Evolutionary conservation across 2,329 filamentous ascomycete genomes (phyloP).

Genomic region (Sporothrix mexicana): DNA sequence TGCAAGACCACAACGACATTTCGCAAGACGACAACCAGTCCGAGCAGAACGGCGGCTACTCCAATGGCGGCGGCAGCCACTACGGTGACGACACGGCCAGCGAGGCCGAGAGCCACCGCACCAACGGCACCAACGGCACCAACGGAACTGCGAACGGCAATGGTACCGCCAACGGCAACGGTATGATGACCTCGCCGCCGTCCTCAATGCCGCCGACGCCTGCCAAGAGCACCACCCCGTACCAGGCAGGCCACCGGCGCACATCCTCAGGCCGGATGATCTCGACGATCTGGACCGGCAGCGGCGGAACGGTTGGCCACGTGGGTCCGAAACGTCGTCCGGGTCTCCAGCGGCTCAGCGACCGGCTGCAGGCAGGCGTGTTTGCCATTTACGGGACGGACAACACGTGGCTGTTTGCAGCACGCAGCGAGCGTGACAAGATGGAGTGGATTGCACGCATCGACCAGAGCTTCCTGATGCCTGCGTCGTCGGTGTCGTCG

Average conservation of each 20-base stretch:
- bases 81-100: conserved; percentile 42
- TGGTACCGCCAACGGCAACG: not conserved
- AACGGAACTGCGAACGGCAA: not conserved
- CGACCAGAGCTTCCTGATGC: conserved; percentile 72
- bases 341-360: conserved; percentile 60
- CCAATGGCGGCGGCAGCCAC: conserved; percentile 41
- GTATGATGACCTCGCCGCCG: conserved; percentile 1
- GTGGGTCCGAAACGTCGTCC: conserved; percentile 46
- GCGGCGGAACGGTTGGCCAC: conserved; percentile 42
- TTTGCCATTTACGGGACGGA: conserved; percentile 94
- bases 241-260: conserved; percentile 50
- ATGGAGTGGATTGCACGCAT: conserved; percentile 96
- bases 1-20: conserved; percentile 30
- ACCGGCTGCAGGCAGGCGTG: conserved; percentile 71
- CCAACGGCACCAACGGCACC: not conserved
- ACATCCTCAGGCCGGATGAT: conserved; percentile 58
- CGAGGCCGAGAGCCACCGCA: conserved; percentile 9
- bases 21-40: conserved; percentile 20
- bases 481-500: conserved; percentile 41
- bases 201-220: conserved; percentile 21
- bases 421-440: conserved; percentile 87
- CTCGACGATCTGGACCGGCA: conserved; percentile 61
- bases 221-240: conserved; percentile 5
- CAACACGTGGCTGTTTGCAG: conserved; percentile 94
- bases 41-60: conserved; percentile 16